These are phyloP conservation scores for Astathelohania contejeani DNA, from an alignment of 371 early-diverging fungal species.

Conservation along the genomic window DNA sequence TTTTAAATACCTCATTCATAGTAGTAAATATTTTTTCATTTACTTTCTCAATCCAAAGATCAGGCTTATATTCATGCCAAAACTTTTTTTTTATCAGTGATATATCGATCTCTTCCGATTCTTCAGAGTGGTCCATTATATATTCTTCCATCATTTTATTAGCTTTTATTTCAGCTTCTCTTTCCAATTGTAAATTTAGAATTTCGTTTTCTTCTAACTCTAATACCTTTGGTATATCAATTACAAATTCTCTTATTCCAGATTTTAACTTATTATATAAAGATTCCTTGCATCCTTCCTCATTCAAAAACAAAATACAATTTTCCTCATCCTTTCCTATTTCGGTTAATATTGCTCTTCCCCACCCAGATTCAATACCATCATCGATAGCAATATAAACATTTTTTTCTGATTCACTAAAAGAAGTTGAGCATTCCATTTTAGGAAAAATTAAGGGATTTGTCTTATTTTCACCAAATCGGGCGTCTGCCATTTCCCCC, in stretches of 20 bases:
- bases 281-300: slow-evolving; percentile 4
- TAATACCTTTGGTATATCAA: not conserved
- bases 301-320: no score
- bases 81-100: no score
- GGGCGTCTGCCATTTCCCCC: slow-evolving; percentile 32
- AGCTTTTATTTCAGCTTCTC: slow-evolving; percentile 24
- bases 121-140: no score
- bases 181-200: slow-evolving; percentile 12
- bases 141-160: slow-evolving; percentile 7
- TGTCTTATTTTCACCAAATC: slow-evolving; percentile 39
- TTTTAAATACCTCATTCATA: no score
- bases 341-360: slow-evolving; percentile 4
- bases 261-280: slow-evolving; percentile 5
- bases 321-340: slow-evolving; percentile 24
- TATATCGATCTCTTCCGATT: no score
- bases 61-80: no score
- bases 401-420: slow-evolving; percentile 11
- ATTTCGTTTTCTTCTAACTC: slow-evolving; percentile 4
- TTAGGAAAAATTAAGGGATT: slow-evolving; percentile 46
- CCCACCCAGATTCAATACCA: no score
- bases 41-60: no score
- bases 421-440: slow-evolving; percentile 28
- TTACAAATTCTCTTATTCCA: slow-evolving; percentile 17
- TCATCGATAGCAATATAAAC: slow-evolving; percentile 29
- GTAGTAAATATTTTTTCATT: no score